Evolutionary conservation across 257 asterid genomes (phyloP).

Genomic region (Rubia yunnanensis): DNA sequence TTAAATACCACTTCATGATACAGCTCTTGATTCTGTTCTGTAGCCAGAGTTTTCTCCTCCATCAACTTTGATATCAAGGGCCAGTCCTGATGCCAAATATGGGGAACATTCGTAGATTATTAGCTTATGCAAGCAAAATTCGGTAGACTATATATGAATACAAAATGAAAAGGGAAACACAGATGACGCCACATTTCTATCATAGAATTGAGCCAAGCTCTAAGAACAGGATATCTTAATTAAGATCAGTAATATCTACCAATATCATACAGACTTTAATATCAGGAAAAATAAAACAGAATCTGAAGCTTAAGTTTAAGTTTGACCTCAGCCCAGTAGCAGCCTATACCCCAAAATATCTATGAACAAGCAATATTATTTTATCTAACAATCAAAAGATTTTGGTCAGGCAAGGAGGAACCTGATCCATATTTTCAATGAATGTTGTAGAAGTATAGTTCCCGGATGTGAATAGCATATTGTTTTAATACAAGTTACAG

Average conservation of each 20-base stretch:
- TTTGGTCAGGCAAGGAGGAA: neutral
- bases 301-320: neutral
- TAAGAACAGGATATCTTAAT: neutral
- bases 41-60: conserved; percentile 54
- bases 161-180: neutral
- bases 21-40: conserved; percentile 52
- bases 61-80: conserved; percentile 48
- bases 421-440: neutral
- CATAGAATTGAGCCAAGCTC: neutral
- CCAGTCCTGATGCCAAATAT: conserved; percentile 32
- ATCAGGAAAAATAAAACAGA: neutral
- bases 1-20: conserved; percentile 59
- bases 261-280: neutral
- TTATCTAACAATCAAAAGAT: neutral
- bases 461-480: neutral
- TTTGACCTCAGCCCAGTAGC: neutral
- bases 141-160: neutral
- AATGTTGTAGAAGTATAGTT: neutral
- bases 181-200: neutral
- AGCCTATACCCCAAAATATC: conserved; percentile 2
- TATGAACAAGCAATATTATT: neutral
- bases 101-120: conserved; percentile 9
- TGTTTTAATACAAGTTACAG: neutral
- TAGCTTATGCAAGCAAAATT: neutral
- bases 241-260: neutral